Evolutionary conservation across 2,329 filamentous ascomycete species (phyloP), one percentile per base, ranked within the genome.

Genomic region (Diplodia sapinea): DNA sequence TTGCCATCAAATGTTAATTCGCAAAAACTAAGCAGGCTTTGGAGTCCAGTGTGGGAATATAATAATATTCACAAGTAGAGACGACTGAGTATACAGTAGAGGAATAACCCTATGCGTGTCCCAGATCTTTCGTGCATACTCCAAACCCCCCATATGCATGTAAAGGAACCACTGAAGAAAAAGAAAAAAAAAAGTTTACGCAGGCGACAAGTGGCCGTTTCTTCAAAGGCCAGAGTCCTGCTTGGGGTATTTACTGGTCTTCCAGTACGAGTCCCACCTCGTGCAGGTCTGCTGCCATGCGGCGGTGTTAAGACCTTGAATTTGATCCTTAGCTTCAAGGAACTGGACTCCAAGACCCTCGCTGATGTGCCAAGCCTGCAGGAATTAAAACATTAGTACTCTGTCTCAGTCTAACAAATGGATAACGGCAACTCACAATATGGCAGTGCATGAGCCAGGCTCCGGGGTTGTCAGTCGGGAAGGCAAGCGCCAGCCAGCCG

Each of bases 311-410:
- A 74, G 66, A 9, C 43, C 43, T 0, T 49, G 65, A 62, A 81
- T 78, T 59, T 75, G 68, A 26, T 73, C 72, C 66, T 81, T 78
- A 31, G 73, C 70, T 72, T 83, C 85, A 1, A 86, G 70, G 71
- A 86, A 85, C 71, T 86, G 82, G 17, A 85, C 77, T 1, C 79
- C 81, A 23, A 89, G 78, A 36, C 87, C 87, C 79, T 86, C 85
- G 73, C 82, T 82, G 23, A 88, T 83, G 72, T 89, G 87, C 86
- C 85, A 88, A 71, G 86, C 50, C 29, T 64, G 36, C 12, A 11
- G 9, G 26, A 61, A 49, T 31, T 4, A 5, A 2, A 12, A 11
- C 26, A 26, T 62, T 85, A 52, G 49, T 20, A 5, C 9, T 9
- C 6, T 62, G 31, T 29, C 12, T 55, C 40, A 56, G 36, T 38